A percentile compares a stretch with the other conserved stretches of the same genome.
Conservation (phyloP, 495 filamentous ascomycete genomes). For the Tuber umbilicatum region DNA sequence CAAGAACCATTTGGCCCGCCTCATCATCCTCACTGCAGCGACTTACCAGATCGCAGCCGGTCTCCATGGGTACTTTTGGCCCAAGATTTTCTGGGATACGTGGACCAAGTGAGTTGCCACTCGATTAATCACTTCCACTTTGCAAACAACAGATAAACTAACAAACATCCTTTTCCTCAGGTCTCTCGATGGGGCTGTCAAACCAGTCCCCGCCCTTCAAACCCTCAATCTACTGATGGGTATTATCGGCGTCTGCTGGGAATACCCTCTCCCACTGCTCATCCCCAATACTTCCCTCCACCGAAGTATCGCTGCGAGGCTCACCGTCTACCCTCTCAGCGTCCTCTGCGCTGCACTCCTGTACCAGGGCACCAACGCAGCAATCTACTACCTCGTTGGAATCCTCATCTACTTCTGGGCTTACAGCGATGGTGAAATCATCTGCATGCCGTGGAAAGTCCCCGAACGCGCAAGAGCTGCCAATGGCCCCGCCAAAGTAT, state of each 20-base stretch:
- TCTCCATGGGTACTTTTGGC: constrained; percentile 91
- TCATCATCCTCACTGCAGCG: constrained; percentile 81
- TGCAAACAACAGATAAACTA: constrained; percentile 12
- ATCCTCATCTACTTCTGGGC: constrained; percentile 92
- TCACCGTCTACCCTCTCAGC: constrained; percentile 75
- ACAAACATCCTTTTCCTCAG: constrained; percentile 14
- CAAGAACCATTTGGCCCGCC: constrained; percentile 96
- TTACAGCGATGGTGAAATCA: constrained; percentile 79
- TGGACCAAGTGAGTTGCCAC: constrained; percentile 57
- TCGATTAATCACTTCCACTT: background rate
- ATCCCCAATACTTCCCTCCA: constrained; percentile 63
- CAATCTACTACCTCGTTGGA: constrained; percentile 84
- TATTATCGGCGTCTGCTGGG: constrained; percentile 71
- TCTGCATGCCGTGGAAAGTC: constrained; percentile 43
- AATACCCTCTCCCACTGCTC: constrained; percentile 72
- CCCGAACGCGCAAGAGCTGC: constrained; percentile 33
- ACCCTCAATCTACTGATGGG: constrained; percentile 92
- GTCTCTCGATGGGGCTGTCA: constrained; percentile 77
- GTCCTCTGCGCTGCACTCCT: constrained; percentile 68
- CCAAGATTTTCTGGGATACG: constrained; percentile 98
- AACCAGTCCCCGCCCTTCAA: constrained; percentile 82
- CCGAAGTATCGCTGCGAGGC: constrained; percentile 75
- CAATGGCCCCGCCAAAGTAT: constrained; percentile 26
- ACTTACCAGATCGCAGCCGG: constrained; percentile 79
- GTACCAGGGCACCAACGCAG: constrained; percentile 89